These are phyloP conservation scores for Hysterium pulicare DNA, from an alignment of 2,329 filamentous ascomycete species.

Conservation along the genomic window DNA sequence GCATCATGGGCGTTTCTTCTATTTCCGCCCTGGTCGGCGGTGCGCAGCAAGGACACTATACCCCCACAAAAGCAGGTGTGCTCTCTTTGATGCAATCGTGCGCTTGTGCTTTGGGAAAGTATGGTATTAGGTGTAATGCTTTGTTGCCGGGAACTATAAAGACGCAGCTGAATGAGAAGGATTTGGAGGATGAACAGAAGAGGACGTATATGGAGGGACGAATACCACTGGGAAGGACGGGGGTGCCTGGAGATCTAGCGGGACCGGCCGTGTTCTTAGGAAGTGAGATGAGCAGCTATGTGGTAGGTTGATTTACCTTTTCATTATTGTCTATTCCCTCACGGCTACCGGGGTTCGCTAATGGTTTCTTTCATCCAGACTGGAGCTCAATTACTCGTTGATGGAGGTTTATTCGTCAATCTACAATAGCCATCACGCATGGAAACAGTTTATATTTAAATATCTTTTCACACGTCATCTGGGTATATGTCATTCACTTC, in stretches of 20 bases:
- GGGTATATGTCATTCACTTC: neutral
- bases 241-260: slow-evolving; percentile 68
- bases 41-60: slow-evolving; percentile 78
- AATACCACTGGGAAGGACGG: slow-evolving; percentile 75
- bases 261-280: slow-evolving; percentile 84
- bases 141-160: slow-evolving; percentile 78
- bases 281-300: slow-evolving; percentile 62
- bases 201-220: slow-evolving; percentile 73
- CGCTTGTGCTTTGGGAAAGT: slow-evolving; percentile 72
- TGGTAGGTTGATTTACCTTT: slow-evolving; percentile 14
- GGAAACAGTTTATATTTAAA: neutral
- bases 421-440: slow-evolving; percentile 1
- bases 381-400: slow-evolving; percentile 78
- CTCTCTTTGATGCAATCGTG: slow-evolving; percentile 78
- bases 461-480: neutral
- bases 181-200: slow-evolving; percentile 71
- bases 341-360: neutral
- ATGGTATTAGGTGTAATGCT: slow-evolving; percentile 79
- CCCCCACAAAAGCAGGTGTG: slow-evolving; percentile 82
- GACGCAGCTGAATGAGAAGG: slow-evolving; percentile 81
- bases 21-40: slow-evolving; percentile 76
- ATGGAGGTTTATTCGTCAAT: slow-evolving; percentile 88
- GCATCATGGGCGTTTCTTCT: slow-evolving; percentile 73
- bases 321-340: neutral
- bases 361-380: no score